A percentile compares a stretch with the other conserved stretches of the same genome.
phyloP scores from a whole-genome alignment of 2,329 filamentous ascomycete species.

The Phoma herbarum region DNA sequence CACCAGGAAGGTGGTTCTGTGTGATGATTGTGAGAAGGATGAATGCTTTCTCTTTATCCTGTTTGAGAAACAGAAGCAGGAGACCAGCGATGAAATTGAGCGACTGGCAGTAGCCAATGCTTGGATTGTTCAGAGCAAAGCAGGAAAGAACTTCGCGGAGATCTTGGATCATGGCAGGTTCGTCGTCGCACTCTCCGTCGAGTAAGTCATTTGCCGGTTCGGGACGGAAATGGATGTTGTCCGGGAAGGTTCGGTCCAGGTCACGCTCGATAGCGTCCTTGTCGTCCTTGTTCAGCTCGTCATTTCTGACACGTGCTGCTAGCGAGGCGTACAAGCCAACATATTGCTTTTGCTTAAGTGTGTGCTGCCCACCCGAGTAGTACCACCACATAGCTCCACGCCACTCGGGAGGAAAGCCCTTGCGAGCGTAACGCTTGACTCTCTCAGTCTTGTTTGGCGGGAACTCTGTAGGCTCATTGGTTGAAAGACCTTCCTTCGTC shows the following conservation, averaged over 20 bases:
- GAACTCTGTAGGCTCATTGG: conserved; percentile 76
- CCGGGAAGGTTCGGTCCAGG: conserved; percentile 91
- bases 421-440: conserved; percentile 88
- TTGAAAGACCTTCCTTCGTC: conserved; percentile 77
- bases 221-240: conserved; percentile 90
- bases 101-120: conserved; percentile 94
- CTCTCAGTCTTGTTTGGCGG: conserved; percentile 79
- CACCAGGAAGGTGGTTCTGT: conserved; percentile 85
- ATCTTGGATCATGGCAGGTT: conserved; percentile 81
- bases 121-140: conserved; percentile 89
- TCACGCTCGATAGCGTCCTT: conserved; percentile 93
- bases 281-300: conserved; percentile 72
- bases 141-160: conserved; percentile 87
- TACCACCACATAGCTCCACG: conserved; percentile 97
- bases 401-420: conserved; percentile 93
- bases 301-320: conserved; percentile 70
- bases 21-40: conserved; percentile 95
- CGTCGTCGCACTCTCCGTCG: conserved; percentile 54
- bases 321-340: conserved; percentile 76
- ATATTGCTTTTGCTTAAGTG: conserved; percentile 73
- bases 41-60: conserved; percentile 89
- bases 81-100: conserved; percentile 94
- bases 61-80: conserved; percentile 80
- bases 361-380: conserved; percentile 86
- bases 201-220: conserved; percentile 46